phyloP scores from a whole-genome alignment of 2,329 filamentous ascomycete species.

The Gnomoniopsis sp. region DNA sequence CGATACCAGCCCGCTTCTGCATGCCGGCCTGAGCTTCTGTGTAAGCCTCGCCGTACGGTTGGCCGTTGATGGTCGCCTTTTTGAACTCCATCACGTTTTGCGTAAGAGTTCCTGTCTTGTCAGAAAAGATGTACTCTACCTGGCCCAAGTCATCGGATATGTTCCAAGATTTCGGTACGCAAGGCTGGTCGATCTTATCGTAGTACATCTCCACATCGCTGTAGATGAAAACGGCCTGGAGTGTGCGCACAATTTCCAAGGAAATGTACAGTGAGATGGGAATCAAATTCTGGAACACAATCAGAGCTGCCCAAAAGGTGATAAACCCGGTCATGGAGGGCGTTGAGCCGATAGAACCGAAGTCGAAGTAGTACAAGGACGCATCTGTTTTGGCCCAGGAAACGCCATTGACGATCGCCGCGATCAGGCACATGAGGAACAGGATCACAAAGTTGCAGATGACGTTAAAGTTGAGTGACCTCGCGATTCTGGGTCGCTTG shows the following conservation, averaged over 20 bases:
- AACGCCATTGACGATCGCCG: conserved; percentile 79
- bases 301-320: conserved; percentile 92
- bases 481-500: conserved; percentile 86
- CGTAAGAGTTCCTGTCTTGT: conserved; percentile 87
- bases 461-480: conserved; percentile 95
- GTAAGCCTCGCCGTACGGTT: conserved; percentile 94
- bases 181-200: conserved; percentile 87
- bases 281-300: conserved; percentile 97
- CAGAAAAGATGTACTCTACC: conserved; percentile 98
- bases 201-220: conserved; percentile 97
- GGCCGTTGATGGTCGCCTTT: conserved; percentile 94
- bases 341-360: conserved; percentile 72
- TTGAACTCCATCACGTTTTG: conserved; percentile 99
- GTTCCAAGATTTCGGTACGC: conserved; percentile 97
- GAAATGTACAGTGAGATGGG: conserved; percentile 98
- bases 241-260: conserved; percentile 88
- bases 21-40: conserved; percentile 96
- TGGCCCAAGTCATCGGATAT: conserved; percentile 97
- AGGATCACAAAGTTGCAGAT: conserved; percentile 93
- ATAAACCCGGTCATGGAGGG: conserved; percentile 84
- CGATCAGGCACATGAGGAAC: conserved; percentile 82
- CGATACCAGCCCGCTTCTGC: conserved; percentile 84
- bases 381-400: conserved; percentile 74
- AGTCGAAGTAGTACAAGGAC: conserved; percentile 80
- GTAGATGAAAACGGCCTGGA: conserved; percentile 96